These are phyloP conservation scores for Colletotrichum gigasporum DNA, from an alignment of 2,329 filamentous ascomycete genomes.

Conservation along the genomic window DNA sequence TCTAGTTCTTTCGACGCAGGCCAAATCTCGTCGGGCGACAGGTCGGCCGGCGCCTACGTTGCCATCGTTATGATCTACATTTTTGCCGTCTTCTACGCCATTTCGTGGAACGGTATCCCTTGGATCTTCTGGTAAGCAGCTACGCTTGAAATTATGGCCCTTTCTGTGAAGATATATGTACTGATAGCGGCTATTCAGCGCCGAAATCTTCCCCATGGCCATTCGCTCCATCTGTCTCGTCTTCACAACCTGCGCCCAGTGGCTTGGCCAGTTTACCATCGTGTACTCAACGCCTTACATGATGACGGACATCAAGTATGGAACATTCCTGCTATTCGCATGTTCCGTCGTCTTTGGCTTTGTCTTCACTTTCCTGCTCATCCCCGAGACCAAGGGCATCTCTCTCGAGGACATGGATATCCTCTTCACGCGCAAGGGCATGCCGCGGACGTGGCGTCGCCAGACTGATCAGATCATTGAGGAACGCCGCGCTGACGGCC, in stretches of 20 bases:
- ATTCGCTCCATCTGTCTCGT: conserved; percentile 38
- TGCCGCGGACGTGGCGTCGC: background rate
- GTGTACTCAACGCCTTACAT: conserved; percentile 40
- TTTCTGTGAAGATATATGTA: too few relatives aligned
- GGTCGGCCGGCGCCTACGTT: conserved; percentile 31
- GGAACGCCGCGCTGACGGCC: conserved; percentile 33
- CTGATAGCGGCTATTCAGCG: conserved; percentile 27
- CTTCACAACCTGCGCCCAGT: conserved; percentile 38
- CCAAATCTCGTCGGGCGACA: background rate
- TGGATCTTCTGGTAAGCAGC: conserved; percentile 41
- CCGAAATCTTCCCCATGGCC: conserved; percentile 32
- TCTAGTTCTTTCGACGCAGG: conserved; percentile 28
- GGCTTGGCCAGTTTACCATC: conserved; percentile 40
- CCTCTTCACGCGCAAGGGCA: conserved; percentile 32
- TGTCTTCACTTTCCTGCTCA: conserved; percentile 38
- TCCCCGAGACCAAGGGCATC: conserved; percentile 38
- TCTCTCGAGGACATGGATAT: conserved; percentile 39
- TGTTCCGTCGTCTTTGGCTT: conserved; percentile 47
- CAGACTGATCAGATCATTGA: conserved; percentile 29
- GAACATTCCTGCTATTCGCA: conserved; percentile 56
- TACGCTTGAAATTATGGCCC: conserved; percentile 49
- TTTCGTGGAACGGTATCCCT: conserved; percentile 40
- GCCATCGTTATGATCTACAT: conserved; percentile 40
- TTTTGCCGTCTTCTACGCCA: conserved; percentile 35
- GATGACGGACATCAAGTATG: conserved; percentile 43